phyloP scores from a whole-genome alignment of 495 filamentous ascomycete genomes.

The Parachaetomium inaequale region DNA sequence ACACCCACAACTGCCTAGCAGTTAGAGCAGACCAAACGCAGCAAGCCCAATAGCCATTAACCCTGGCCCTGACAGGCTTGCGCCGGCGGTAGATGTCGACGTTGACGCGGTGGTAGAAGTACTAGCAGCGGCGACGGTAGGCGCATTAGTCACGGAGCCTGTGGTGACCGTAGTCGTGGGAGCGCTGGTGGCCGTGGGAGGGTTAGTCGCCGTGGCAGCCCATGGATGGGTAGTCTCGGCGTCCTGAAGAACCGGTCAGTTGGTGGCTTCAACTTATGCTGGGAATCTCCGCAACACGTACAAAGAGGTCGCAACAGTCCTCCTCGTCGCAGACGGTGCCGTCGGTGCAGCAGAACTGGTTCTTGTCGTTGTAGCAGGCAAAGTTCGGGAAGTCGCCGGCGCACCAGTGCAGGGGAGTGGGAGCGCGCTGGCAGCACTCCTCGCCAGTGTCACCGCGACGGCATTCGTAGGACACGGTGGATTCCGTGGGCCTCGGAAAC shows the following conservation, averaged over 20 bases:
- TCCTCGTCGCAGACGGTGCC: slow-evolving; percentile 6
- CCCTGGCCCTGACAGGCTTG: too few relatives aligned
- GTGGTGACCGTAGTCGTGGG: not conserved
- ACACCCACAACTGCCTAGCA: too few relatives aligned
- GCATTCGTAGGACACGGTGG: not conserved
- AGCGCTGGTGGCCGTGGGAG: not conserved
- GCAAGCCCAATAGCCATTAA: too few relatives aligned
- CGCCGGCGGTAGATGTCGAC: too few relatives aligned
- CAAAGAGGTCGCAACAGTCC: slow-evolving; percentile 6
- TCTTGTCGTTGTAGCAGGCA: slow-evolving; percentile 1
- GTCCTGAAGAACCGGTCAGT: not conserved
- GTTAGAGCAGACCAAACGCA: too few relatives aligned
- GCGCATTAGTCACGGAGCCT: not conserved
- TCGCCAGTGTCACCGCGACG: not conserved
- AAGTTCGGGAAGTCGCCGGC: not conserved
- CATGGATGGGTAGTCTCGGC: not conserved
- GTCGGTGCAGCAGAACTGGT: slow-evolving; percentile 9
- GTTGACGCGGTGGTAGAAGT: too few relatives aligned
- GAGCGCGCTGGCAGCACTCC: slow-evolving; percentile 6
- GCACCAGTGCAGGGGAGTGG: not conserved
- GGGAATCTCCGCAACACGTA: not conserved
- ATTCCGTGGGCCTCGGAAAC: not conserved
- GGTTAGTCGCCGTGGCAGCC: not conserved
- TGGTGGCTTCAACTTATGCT: not conserved
- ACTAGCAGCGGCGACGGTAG: not conserved